phyloP scores from a whole-genome alignment of 148 eudicot species.

The Mesembryanthemum crystallinum region DNA sequence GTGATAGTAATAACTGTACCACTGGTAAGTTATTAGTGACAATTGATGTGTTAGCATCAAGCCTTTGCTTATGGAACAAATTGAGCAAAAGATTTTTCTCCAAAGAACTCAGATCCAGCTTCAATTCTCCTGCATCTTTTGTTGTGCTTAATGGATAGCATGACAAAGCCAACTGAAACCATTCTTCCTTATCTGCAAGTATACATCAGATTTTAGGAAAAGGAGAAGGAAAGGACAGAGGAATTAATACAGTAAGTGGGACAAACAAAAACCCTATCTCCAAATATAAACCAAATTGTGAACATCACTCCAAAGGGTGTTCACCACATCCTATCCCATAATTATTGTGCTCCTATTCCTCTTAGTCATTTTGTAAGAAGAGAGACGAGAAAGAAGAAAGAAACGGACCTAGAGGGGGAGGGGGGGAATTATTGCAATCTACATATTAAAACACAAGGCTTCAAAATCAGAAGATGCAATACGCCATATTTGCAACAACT shows the following conservation, averaged over 20 bases:
- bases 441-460: not conserved
- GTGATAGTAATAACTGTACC: conserved; percentile 57
- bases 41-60: conserved; percentile 36
- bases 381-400: not conserved
- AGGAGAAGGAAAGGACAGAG: not conserved
- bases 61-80: conserved; percentile 73
- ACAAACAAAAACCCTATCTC: not conserved
- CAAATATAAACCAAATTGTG: not conserved
- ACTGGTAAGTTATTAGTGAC: conserved; percentile 50
- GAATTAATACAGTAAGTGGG: not conserved
- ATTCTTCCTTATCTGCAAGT: conserved; percentile 68
- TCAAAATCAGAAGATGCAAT: not conserved
- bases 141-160: conserved; percentile 60
- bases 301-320: not conserved
- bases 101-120: conserved; percentile 39
- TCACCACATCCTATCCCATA: not conserved
- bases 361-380: not conserved
- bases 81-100: conserved; percentile 60
- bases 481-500: not conserved
- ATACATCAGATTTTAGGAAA: not conserved
- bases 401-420: not conserved
- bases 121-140: conserved; percentile 32
- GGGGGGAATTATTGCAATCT: too few species aligned
- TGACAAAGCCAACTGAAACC: conserved; percentile 79
- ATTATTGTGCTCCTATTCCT: not conserved